phyloP scores from a whole-genome alignment of 257 asterid genomes.

The Fraxinus americana region DNA sequence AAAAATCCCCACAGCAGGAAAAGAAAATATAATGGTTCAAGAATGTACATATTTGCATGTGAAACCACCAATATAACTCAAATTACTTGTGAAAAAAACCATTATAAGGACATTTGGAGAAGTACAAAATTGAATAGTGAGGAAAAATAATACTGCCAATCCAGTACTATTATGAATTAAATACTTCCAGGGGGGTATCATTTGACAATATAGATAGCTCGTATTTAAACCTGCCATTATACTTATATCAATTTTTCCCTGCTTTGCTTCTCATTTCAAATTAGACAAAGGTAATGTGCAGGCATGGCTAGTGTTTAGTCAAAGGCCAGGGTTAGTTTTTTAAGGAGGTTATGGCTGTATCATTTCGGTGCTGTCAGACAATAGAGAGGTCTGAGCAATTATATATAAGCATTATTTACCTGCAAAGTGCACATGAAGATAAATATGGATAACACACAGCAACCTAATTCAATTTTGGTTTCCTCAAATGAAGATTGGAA shows the following conservation, averaged over 20 bases:
- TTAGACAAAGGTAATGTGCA: not conserved
- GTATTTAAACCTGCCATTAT: not conserved
- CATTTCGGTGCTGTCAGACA: not conserved
- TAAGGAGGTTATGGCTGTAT: no score
- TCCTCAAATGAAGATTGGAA: not conserved
- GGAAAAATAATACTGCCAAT: not conserved
- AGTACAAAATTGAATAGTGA: not conserved
- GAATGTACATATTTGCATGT: not conserved
- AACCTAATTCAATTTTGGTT: not conserved
- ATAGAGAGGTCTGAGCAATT: not conserved
- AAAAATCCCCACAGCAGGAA: constrained; percentile 9
- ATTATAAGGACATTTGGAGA: not conserved
- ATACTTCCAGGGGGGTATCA: not conserved
- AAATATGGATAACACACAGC: not conserved
- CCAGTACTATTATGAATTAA: not conserved
- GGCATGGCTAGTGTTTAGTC: not conserved
- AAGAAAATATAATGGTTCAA: constrained; percentile 3
- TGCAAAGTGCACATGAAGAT: not conserved
- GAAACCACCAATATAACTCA: not conserved
- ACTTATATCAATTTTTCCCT: not conserved
- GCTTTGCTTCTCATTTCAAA: not conserved
- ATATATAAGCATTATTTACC: not conserved
- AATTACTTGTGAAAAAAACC: not conserved
- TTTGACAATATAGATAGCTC: not conserved
- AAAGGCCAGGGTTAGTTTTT: not conserved